These are phyloP conservation scores for Fusarium mundagurra DNA, from an alignment of 2,329 filamentous ascomycete species.

Conservation along the genomic window DNA sequence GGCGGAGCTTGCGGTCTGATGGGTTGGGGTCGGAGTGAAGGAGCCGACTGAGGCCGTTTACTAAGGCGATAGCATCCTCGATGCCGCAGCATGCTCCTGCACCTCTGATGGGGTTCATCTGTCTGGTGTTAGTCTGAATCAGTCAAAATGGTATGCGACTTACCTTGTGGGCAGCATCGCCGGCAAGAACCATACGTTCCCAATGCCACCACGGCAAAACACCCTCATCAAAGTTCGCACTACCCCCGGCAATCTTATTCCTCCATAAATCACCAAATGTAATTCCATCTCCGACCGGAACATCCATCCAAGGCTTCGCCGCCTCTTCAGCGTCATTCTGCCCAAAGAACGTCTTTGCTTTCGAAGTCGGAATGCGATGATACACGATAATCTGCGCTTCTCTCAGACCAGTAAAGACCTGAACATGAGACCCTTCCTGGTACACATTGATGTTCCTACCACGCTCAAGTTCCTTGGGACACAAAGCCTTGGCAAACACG, in stretches of 20 bases:
- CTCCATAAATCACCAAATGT: conserved; percentile 21
- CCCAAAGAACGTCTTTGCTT: conserved; percentile 10
- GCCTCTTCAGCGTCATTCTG: conserved; percentile 23
- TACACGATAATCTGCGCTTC: conserved; percentile 14
- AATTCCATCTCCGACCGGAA: background rate
- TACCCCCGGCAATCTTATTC: conserved; percentile 16
- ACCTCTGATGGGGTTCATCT: conserved; percentile 27
- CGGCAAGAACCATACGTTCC: conserved; percentile 21
- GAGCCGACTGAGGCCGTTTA: background rate
- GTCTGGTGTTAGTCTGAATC: background rate
- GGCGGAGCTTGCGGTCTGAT: background rate
- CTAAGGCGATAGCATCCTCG: conserved; percentile 10
- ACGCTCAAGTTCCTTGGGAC: background rate
- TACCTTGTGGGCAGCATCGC: conserved; percentile 24
- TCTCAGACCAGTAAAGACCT: conserved; percentile 11
- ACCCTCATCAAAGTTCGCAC: conserved; percentile 22
- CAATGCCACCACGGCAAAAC: conserved; percentile 22
- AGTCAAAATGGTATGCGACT: accelerated
- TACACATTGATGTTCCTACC: conserved; percentile 15
- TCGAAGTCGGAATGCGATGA: conserved; percentile 8
- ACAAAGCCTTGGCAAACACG: background rate
- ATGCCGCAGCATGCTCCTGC: conserved; percentile 22
- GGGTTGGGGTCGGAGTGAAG: background rate
- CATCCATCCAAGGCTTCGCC: conserved; percentile 6
- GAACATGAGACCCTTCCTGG: conserved; percentile 6